Evolutionary conservation across 257 asterid genomes (phyloP).

Genomic region (Oldenlandia corymbosa): DNA sequence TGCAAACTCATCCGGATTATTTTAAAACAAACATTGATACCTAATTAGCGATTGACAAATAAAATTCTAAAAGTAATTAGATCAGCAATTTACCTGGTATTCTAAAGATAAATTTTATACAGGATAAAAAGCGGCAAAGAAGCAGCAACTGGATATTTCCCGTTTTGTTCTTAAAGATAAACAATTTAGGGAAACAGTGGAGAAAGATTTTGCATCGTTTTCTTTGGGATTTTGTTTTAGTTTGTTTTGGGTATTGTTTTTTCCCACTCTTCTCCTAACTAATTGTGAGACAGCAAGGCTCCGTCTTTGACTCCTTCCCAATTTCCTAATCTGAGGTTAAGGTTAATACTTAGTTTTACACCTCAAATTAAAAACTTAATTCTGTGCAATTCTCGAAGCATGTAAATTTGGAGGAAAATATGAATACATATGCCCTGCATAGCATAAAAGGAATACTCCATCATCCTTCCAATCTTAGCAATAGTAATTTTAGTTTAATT

Average conservation of each 20-base stretch:
- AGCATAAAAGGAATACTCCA: too few relatives aligned
- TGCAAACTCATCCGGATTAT: too few relatives aligned
- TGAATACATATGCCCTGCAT: too few relatives aligned
- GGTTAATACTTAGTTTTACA: conserved; percentile 31
- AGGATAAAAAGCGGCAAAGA: conserved; percentile 6
- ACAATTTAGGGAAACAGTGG: not conserved
- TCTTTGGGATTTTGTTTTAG: not conserved
- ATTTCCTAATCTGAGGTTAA: conserved; percentile 30
- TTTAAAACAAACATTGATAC: too few relatives aligned
- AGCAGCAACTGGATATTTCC: not conserved
- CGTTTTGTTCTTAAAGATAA: not conserved
- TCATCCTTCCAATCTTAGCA: too few relatives aligned
- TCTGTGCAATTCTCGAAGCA: too few relatives aligned
- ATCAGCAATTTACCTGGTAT: conserved; percentile 5
- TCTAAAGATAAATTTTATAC: not conserved
- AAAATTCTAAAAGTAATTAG: too few relatives aligned
- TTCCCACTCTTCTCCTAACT: not conserved
- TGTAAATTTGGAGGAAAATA: too few relatives aligned
- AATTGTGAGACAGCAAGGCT: conserved; percentile 15
- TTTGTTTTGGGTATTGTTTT: not conserved
- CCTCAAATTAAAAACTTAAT: conserved; percentile 22
- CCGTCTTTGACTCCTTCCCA: conserved; percentile 22
- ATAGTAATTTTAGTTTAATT: too few relatives aligned
- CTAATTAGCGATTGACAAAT: too few relatives aligned
- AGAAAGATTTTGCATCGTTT: not conserved